Evolutionary conservation across 306 rosid species (phyloP).

Genomic region (Prunus mongolica): DNA sequence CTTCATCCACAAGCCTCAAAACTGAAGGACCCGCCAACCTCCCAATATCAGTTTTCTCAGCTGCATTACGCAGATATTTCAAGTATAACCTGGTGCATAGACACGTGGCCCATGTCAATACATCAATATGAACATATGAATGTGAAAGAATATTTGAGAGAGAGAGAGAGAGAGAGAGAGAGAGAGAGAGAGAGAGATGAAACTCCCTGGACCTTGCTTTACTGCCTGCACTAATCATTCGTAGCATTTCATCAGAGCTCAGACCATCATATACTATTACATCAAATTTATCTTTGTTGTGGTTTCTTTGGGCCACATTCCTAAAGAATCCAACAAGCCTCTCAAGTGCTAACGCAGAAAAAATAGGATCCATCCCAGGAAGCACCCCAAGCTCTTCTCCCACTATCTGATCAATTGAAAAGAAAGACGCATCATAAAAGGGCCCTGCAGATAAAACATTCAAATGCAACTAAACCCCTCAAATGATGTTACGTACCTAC

Average conservation of each 20-base stretch:
- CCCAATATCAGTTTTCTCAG: constrained; percentile 92
- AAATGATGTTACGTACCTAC: constrained; percentile 61
- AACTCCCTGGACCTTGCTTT: constrained; percentile 68
- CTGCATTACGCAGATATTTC: constrained; percentile 67
- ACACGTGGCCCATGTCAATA: constrained; percentile 12
- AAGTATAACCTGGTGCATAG: constrained; percentile 63
- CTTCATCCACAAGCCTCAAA: constrained; percentile 86
- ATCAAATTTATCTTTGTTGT: constrained; percentile 51
- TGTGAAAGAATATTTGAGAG: constrained; percentile 3
- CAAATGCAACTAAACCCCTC: constrained; percentile 6
- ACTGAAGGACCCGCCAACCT: constrained; percentile 90
- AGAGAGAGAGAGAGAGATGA: not conserved
- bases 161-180: not conserved
- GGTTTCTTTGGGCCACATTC: constrained; percentile 37
- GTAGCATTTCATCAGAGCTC: constrained; percentile 74
- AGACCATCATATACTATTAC: constrained; percentile 77
- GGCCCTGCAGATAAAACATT: not conserved
- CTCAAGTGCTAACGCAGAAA: constrained; percentile 59
- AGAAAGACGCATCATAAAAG: constrained; percentile 5
- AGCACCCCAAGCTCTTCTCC: constrained; percentile 97
- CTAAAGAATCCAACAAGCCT: constrained; percentile 58
- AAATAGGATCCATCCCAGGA: constrained; percentile 87
- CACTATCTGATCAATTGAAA: constrained; percentile 53
- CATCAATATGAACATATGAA: constrained; percentile 1
- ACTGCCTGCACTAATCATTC: constrained; percentile 69